Evolutionary conservation across 352 stramenopile species (phyloP), one percentile per base, ranked within the genome.

Genomic region (Peronospora belbahrii): DNA sequence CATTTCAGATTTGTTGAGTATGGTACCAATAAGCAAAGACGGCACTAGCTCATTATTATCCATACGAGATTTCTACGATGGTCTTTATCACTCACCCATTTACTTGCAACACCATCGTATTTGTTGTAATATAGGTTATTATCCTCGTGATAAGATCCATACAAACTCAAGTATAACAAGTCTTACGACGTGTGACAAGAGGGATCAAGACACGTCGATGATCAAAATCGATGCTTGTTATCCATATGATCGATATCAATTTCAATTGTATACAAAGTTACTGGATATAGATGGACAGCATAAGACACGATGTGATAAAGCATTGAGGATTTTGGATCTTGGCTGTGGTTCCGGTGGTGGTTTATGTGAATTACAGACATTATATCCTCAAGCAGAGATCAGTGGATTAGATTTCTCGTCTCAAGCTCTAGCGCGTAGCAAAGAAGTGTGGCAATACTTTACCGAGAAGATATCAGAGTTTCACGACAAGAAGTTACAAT

Each of bases 41-140:
- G n/a, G n/a, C n/a, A n/a, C n/a, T n/a, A n/a, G n/a, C n/a, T n/a
- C n/a, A n/a, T n/a, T n/a, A n/a, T n/a, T n/a, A n/a, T n/a, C n/a
- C 53, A 62, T 85, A 32, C 62, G 69, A 33, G 73, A 74, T 42
- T 85, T 88, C 61, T 88, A 88, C 60, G 72, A 88, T 55, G 70
- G 77, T 14, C 55, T 88, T 42, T 88, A 80, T 66, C 66, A 80
- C 64, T 86, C 77, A 34, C 65, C 65, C 19, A 58, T 88, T 36
- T 88, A 72, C 61, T 54, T 65, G 2, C 37, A 73, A 38, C 65
- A 81, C 56, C 77, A 86, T 43, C 76, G 67, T 49, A 62, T 86
- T 32, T 73, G 74, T 31, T 85, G 72, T 59, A 88, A 88, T 53
- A 60, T 86, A 5, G 77, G 74, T 33, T 88, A 77, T 48, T 56